These are phyloP conservation scores for Beauveria bassiana DNA, from an alignment of 2,329 filamentous ascomycete species.

Conservation along the genomic window DNA sequence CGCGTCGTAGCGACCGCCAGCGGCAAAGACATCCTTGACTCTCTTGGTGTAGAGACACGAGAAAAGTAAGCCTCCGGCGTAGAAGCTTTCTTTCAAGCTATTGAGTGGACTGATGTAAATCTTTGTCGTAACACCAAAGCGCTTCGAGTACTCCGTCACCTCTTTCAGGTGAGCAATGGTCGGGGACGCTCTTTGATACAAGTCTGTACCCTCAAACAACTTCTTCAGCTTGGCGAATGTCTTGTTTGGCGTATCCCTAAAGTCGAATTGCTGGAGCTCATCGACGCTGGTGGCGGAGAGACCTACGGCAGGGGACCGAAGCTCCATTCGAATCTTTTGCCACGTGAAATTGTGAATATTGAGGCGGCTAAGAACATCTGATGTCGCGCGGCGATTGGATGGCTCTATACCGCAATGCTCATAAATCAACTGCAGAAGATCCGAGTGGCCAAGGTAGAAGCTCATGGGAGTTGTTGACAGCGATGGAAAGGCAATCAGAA, in stretches of 20 bases:
- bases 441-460: conserved; percentile 84
- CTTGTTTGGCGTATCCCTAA: conserved; percentile 56
- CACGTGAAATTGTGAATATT: conserved; percentile 76
- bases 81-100: conserved; percentile 88
- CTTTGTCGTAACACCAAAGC: conserved; percentile 67
- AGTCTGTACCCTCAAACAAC: conserved; percentile 55
- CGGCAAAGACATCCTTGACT: conserved; percentile 78
- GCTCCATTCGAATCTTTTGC: conserved; percentile 72
- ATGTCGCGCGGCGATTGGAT: conserved; percentile 61
- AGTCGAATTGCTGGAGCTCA: conserved; percentile 85
- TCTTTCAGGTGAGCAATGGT: conserved; percentile 74
- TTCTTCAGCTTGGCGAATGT: conserved; percentile 51
- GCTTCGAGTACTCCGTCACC: conserved; percentile 68
- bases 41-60: conserved; percentile 85
- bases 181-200: conserved; percentile 65
- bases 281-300: conserved; percentile 85
- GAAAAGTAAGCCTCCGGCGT: conserved; percentile 76
- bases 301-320: conserved; percentile 73
- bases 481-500: conserved; percentile 71
- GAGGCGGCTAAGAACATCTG: conserved; percentile 78
- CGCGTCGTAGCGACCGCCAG: conserved; percentile 86
- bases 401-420: conserved; percentile 76
- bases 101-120: conserved; percentile 79
- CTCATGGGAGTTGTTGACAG: conserved; percentile 68
- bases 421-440: conserved; percentile 80